Evolutionary conservation across 441 rosid species (phyloP).

Genomic region (Adansonia grandidieri): DNA sequence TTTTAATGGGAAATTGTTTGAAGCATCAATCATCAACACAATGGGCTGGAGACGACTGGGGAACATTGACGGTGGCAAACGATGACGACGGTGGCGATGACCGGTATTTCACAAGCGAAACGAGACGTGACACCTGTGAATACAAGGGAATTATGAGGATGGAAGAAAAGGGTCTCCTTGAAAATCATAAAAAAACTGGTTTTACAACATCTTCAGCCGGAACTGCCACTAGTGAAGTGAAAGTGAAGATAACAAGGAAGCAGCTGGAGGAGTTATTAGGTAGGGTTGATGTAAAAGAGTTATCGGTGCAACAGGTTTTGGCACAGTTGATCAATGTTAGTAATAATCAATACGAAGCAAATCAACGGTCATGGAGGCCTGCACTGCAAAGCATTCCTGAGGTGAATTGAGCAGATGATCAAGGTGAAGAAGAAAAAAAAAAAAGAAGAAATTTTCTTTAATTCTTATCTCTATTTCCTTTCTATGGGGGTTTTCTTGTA

Average conservation of each 20-base stretch:
- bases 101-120: neutral
- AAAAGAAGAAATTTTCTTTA: neutral
- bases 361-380: slow-evolving; percentile 62
- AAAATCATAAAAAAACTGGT: neutral
- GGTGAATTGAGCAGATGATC: slow-evolving; percentile 28
- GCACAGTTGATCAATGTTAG: slow-evolving; percentile 39
- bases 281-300: slow-evolving; percentile 43
- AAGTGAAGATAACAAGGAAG: slow-evolving; percentile 64
- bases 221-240: slow-evolving; percentile 36
- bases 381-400: slow-evolving; percentile 71
- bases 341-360: slow-evolving; percentile 26
- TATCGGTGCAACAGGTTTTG: slow-evolving; percentile 49
- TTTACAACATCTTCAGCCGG: slow-evolving; percentile 18
- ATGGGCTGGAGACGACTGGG: slow-evolving; percentile 72
- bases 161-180: slow-evolving; percentile 27
- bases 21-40: slow-evolving; percentile 41
- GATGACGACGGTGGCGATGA: neutral
- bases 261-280: slow-evolving; percentile 59
- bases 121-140: neutral
- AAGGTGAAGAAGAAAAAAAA: neutral
- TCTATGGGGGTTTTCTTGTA: neutral
- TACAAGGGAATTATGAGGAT: neutral
- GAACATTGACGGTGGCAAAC: neutral
- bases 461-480: neutral
- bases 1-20: slow-evolving; percentile 55